Evolutionary conservation across 441 rosid species (phyloP), one percentile per base, ranked within the genome.

Genomic region (Flueggea neowawraea): DNA sequence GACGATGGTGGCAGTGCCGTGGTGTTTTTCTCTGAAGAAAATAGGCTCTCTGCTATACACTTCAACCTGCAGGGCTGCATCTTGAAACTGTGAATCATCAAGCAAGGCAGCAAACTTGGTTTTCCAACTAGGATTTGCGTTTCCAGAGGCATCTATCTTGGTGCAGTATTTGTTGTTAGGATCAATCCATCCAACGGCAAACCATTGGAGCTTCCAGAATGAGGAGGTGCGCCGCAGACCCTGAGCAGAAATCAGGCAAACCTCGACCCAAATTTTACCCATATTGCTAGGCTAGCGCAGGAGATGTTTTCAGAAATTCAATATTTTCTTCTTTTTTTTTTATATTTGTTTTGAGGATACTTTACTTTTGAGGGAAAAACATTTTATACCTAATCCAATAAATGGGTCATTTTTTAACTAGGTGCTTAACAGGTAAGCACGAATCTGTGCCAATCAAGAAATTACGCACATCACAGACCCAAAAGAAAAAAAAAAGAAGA

Each of bases 101-200:
- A 86, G 67, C 61, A 78, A 62, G 28, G 87, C 65, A 6, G 91
- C 77, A 67, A 93, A 93, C 78, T 86, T 88, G 62, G 96, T 90
- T 69, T 70, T 88, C 98, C 98, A 90, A 0, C 65, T 55, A 10
- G 96, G 92, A 54, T 88, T 84, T 48, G 84, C 80, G 55, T 79
- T 76, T 62, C 91, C 86, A 16, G 90, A 79, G 62, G 75, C 79
- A 73, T 88, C 88, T 9, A 93, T 77, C 68, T 80, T 76, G 67
- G 97, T 82, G 73, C 95, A 85, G 63, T 93, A 93, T 75, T 88
- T 90, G 78, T 85, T 78, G 76, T 78, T 79, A 6, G 96, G 92
- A 73, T 90, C 84, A 9, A 93, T 75, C 98, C 98, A 93, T 2
- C 97, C 97, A 43, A 90, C 91, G 0, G 96, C 96, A 65, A 80